phyloP scores from a whole-genome alignment of 108 stramenopile genomes.

The Fragilaria crotonensis region DNA sequence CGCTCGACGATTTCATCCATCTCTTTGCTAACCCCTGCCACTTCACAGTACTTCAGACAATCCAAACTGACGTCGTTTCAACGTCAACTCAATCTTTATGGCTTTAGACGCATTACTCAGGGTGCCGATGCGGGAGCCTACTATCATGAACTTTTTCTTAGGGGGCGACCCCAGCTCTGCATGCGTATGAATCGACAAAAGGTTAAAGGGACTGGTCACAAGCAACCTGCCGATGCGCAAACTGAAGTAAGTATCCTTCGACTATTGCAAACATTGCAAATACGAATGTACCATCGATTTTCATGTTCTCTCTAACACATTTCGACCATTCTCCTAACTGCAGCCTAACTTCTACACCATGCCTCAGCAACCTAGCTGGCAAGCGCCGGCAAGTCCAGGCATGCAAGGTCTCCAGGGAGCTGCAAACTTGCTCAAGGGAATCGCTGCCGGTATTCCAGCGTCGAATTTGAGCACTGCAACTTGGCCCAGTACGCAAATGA shows the following conservation, averaged over 20 bases:
- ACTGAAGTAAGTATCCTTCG: conserved; percentile 38
- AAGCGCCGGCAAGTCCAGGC: conserved; percentile 7
- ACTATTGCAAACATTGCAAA: too few species aligned
- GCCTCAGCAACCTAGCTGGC: conserved; percentile 19
- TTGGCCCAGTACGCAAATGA: neutral
- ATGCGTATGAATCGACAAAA: conserved; percentile 77
- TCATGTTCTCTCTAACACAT: neutral
- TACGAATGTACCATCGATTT: neutral
- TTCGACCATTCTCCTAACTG: neutral
- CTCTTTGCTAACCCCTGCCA: too few species aligned
- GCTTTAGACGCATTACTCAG: conserved; percentile 84
- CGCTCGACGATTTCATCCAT: conserved; percentile 1
- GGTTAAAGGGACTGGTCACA: conserved; percentile 86
- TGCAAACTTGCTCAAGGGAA: conserved; percentile 34
- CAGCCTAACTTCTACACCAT: conserved; percentile 77
- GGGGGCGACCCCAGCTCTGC: conserved; percentile 68
- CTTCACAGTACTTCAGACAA: conserved; percentile 66
- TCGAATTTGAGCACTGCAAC: neutral
- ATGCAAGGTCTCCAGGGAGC: conserved; percentile 39
- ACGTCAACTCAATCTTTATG: conserved; percentile 89
- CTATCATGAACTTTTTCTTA: conserved; percentile 74
- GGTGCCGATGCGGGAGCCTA: conserved; percentile 77
- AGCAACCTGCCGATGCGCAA: conserved; percentile 74
- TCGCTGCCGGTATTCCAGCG: conserved; percentile 18
- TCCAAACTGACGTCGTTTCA: conserved; percentile 79